Percentiles rank a stretch among this genome's conserved stretches.
Conservation (phyloP, 768 basidiomycete species). For the Austroboletus eburneus region DNA sequence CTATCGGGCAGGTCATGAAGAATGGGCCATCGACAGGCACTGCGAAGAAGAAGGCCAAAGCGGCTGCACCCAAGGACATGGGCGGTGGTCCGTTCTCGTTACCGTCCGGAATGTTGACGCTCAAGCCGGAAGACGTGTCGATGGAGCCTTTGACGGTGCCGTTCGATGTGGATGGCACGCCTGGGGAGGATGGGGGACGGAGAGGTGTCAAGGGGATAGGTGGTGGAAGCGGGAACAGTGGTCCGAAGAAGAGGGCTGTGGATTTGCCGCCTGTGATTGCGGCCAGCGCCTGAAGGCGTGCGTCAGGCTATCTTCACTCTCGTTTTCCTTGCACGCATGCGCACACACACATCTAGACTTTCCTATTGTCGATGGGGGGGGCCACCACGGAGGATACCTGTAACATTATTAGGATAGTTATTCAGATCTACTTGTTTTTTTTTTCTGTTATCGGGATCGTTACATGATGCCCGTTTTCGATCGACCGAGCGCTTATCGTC, state of each 20-base stretch:
- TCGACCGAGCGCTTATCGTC: too few species aligned
- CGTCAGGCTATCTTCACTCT: background rate
- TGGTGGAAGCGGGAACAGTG: slow-evolving; percentile 10
- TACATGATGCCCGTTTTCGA: too few species aligned
- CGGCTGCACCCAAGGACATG: slow-evolving; percentile 21
- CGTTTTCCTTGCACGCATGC: background rate
- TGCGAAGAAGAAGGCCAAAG: slow-evolving; percentile 59
- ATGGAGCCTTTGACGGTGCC: slow-evolving; percentile 16
- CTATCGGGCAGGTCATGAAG: slow-evolving; percentile 70
- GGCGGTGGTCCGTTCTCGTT: slow-evolving; percentile 17
- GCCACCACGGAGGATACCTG: slow-evolving; percentile 30
- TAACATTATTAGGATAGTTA: slow-evolving; percentile 31
- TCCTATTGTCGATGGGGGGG: background rate
- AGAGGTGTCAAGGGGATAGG: slow-evolving; percentile 9
- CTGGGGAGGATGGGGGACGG: slow-evolving; percentile 2
- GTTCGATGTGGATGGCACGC: slow-evolving; percentile 9
- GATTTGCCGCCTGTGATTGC: slow-evolving; percentile 34
- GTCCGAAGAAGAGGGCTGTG: slow-evolving; percentile 24
- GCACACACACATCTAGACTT: slow-evolving; percentile 17
- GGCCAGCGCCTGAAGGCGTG: slow-evolving; percentile 28
- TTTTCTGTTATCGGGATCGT: too few species aligned
- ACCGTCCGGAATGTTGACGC: slow-evolving; percentile 14
- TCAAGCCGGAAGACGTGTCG: slow-evolving; percentile 18
- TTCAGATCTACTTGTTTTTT: slow-evolving; percentile 2
- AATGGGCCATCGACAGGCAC: slow-evolving; percentile 38